Evolutionary conservation across 169 alveolate genomes (phyloP), one percentile per base, ranked within the genome.

Genomic region (Plasmodium gonderi): DNA sequence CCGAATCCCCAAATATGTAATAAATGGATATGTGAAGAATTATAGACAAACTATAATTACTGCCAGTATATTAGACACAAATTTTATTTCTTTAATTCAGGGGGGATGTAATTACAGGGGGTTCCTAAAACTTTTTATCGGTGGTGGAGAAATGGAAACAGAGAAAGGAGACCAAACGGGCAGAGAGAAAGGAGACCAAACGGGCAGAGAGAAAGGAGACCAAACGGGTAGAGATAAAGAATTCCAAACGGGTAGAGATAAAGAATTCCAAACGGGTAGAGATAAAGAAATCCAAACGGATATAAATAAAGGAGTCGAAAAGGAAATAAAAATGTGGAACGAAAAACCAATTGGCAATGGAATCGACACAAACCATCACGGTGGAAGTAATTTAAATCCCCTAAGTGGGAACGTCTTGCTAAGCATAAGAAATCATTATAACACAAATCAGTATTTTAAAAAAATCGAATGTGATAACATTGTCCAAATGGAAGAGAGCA

Each of bases 11-110:
- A 87, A 87, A 67, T 87, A 87, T 75, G 67, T 76, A 11, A 54
- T 85, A 75, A 76, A 85, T 78, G 92, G 92, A 0, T 85, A 68
- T 38, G 12, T 85, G 68, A 85, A 85, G 79, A 85, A 85, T 78
- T 85, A 85, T 67, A 85, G 92, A 60, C 92, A 85, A 75, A 85
- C 92, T 14, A 85, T 85, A 33, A 85, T 85, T 38, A 65, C 92
- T 29, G 60, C 92, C 33, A 85, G 79, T 67, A 74, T 85, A 14
- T 11, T 85, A 45, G 87, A 85, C 29, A 85, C 92, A 4, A 85
- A 76, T 42, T 85, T 85, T 78, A 85, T 85, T 26, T 85, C 92
- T 8, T 36, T 85, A 75, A 85, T 85, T 14, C 92, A 85, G 23
- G 12, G 44, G 36, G 60, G 78, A 31, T 14, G 33, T 31, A 85